Percentiles rank a stretch among this genome's conserved stretches.
These are phyloP conservation scores for Suhomyces canberraensis DNA, from an alignment of 805 yeast species.

Conservation along the genomic window DNA sequence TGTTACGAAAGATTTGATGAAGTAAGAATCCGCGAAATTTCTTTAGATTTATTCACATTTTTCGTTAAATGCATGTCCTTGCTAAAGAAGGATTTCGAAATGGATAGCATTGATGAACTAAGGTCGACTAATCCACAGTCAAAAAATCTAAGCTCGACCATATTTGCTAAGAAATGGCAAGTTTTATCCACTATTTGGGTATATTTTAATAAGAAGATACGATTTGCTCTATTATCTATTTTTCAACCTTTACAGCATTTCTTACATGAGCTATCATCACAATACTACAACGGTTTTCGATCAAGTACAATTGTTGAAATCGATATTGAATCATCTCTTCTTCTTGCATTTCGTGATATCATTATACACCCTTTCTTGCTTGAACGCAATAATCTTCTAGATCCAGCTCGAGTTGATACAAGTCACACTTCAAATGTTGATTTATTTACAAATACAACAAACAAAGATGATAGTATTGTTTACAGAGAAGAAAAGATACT, in stretches of 20 bases:
- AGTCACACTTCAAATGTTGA: too few relatives aligned
- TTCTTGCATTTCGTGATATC: slow-evolving; percentile 27
- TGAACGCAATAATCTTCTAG: slow-evolving; percentile 12
- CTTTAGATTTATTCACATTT: slow-evolving; percentile 24
- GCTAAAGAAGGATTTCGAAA: slow-evolving; percentile 19
- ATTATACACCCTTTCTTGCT: slow-evolving; percentile 24
- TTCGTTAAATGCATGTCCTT: slow-evolving; percentile 22
- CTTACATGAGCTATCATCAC: slow-evolving; percentile 13
- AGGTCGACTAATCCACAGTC: neutral
- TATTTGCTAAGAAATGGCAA: slow-evolving; percentile 18
- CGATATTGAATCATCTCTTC: slow-evolving; percentile 25
- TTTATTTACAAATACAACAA: neutral
- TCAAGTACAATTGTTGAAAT: slow-evolving; percentile 10
- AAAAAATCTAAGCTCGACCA: neutral
- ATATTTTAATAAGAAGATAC: slow-evolving; percentile 25
- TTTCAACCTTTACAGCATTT: slow-evolving; percentile 26
- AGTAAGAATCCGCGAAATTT: slow-evolving; percentile 24
- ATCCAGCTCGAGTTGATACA: too few relatives aligned
- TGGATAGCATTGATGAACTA: neutral
- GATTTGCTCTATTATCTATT: slow-evolving; percentile 20
- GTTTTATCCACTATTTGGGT: slow-evolving; percentile 21
- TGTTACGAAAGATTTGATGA: slow-evolving; percentile 19
- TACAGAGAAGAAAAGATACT: neutral
- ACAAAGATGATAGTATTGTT: neutral
- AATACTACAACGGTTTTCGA: slow-evolving; percentile 2